Evolutionary conservation across 2,329 filamentous ascomycete genomes (phyloP).

Genomic region (Calonectria crousiana): DNA sequence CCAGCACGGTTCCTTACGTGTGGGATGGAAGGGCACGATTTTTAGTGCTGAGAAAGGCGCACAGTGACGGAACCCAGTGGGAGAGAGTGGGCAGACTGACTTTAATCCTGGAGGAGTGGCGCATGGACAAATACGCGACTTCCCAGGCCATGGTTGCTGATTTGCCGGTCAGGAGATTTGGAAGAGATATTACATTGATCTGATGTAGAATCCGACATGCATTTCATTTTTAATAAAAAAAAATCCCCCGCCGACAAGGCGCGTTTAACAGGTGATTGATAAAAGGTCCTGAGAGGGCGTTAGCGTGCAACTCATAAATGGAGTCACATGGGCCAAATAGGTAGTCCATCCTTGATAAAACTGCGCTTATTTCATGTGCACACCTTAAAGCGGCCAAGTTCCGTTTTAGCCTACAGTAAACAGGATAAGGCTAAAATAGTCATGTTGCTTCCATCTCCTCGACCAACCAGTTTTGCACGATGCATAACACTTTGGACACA

Average conservation of each 20-base stretch:
- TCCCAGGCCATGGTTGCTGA: background rate
- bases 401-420: background rate
- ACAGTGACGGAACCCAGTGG: background rate
- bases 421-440: background rate
- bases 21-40: background rate
- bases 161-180: background rate
- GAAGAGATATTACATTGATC: background rate
- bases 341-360: background rate
- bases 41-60: background rate
- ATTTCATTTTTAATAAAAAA: background rate
- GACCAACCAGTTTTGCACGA: too few species aligned
- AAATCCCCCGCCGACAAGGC: background rate
- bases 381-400: background rate
- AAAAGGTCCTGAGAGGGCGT: background rate
- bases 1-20: background rate
- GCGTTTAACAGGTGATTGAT: background rate
- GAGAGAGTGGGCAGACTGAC: background rate
- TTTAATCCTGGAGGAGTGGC: background rate
- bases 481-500: too few species aligned
- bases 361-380: background rate
- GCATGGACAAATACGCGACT: background rate
- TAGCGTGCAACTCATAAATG: background rate
- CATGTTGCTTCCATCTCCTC: background rate
- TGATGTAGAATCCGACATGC: background rate
- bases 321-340: background rate